Conservation (phyloP, 352 stramenopile species). For the Pythium insidiosum region DNA sequence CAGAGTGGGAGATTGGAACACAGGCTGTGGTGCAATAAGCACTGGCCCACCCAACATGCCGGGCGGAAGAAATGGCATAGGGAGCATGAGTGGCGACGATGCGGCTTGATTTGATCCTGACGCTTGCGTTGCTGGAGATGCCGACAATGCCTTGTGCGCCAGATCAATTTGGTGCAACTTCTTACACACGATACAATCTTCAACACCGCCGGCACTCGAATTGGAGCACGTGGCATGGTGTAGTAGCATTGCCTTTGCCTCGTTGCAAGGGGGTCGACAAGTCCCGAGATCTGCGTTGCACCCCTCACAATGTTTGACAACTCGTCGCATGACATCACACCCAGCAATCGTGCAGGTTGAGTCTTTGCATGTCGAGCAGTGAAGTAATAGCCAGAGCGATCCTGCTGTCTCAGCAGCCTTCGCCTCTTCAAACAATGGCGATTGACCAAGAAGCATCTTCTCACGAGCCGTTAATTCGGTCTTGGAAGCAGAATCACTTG, state of each 20-base stretch:
- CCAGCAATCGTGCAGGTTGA: slow-evolving; percentile 24
- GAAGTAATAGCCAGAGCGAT: slow-evolving; percentile 64
- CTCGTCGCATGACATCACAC: slow-evolving; percentile 62
- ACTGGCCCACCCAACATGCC: slow-evolving; percentile 7
- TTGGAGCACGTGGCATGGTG: slow-evolving; percentile 44
- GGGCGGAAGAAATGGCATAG: not conserved
- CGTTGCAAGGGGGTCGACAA: slow-evolving; percentile 63
- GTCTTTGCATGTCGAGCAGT: slow-evolving; percentile 40
- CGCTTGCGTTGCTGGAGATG: too few species aligned
- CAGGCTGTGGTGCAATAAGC: slow-evolving; percentile 15
- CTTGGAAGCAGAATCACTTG: too few species aligned
- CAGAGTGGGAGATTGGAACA: slow-evolving; percentile 4
- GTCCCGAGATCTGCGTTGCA: slow-evolving; percentile 52
- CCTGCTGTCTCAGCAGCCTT: slow-evolving; percentile 54
- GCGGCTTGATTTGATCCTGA: slow-evolving; percentile 8
- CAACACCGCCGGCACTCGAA: not conserved
- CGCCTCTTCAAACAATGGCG: slow-evolving; percentile 36
- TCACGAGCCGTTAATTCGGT: slow-evolving; percentile 30
- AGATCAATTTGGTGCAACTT: slow-evolving; percentile 68
- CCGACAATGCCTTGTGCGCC: slow-evolving; percentile 43
- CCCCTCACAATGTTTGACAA: slow-evolving; percentile 51
- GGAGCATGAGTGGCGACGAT: slow-evolving; percentile 7
- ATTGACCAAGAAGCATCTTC: slow-evolving; percentile 38
- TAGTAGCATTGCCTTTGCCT: slow-evolving; percentile 69
- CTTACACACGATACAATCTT: slow-evolving; percentile 23